Base-by-base conservation (phyloP, 805 yeast species). In the Isabelozyma gotoi region DNA sequence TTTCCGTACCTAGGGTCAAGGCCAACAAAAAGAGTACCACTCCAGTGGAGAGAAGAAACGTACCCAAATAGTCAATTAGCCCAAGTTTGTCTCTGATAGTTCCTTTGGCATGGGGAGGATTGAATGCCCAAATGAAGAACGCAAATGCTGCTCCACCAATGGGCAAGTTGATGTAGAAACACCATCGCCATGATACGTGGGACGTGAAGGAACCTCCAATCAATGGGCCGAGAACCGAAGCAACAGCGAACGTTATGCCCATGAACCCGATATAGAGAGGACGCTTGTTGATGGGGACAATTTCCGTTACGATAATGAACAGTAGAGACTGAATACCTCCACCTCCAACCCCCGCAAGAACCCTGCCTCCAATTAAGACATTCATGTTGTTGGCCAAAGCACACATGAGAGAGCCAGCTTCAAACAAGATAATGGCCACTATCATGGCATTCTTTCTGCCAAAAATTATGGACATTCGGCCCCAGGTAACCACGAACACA, bases 181-280 rank as follows among this genome's bases (percentile, higher is more conserved):
- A 79, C 88, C 90, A 84, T 55, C 89, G 70, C 89, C 90, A 84
- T n/a, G 77, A 60, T 7, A 72, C 78, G 38, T 73, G 61, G 2
- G 76, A 57, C 2, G 86, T 73, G 45, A 84, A 75, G 0, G 80
- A 81, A 37, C 88, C 88, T 11, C 88, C 88, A 17, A 84, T 56
- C 16, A 81, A 59, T 0, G 89, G 88, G 0, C 88, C 89, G 16
- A 71, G 49, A 4, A 78, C 78, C 3, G 78, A 67, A 1, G 82
- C 74, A 5, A 76, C 57, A 0, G 77, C 74, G 55, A 73, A 78
- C 1, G 68, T 63, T n/a, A 63, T 51, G 2, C 74, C 71, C n/a
- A 69, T 48, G 4, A 62, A 42, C 5, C 69, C 60, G 52, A 69
- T 58, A 4, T 63, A 55, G 35, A 68, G 42, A 0, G 78, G 63